A percentile compares a stretch with the other conserved stretches of the same genome.
Evolutionary conservation across 305 asterid species (phyloP).

Genomic region (Plantago coronopus): DNA sequence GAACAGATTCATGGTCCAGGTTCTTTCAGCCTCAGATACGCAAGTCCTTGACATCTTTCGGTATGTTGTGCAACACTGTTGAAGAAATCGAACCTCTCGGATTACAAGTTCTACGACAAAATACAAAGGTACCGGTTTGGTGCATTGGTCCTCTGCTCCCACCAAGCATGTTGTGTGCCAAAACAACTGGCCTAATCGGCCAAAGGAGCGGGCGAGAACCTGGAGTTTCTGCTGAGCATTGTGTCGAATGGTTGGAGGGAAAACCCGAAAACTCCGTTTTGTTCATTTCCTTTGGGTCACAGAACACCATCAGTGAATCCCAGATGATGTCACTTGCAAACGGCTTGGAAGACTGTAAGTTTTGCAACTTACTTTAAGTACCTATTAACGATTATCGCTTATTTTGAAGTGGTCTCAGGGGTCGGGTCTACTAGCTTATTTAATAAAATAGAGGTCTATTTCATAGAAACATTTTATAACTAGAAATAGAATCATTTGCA

Average conservation of each 20-base stretch:
- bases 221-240: constrained; percentile 58
- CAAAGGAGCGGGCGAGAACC: constrained; percentile 51
- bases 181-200: constrained; percentile 21
- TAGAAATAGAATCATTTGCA: no score
- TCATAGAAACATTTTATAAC: no score
- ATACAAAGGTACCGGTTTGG: constrained; percentile 60
- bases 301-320: constrained; percentile 57
- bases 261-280: constrained; percentile 48
- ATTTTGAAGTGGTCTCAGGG: no score
- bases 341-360: constrained; percentile 57
- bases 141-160: constrained; percentile 80
- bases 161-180: constrained; percentile 30
- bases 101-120: constrained; percentile 32
- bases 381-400: no score
- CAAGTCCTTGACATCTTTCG: constrained; percentile 38
- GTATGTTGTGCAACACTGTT: constrained; percentile 60
- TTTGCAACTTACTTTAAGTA: no score
- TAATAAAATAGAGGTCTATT: no score
- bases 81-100: constrained; percentile 70
- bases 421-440: no score
- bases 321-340: constrained; percentile 78
- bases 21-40: constrained; percentile 52
- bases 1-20: constrained; percentile 68
- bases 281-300: constrained; percentile 84
- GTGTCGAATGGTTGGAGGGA: constrained; percentile 58